phyloP scores from a whole-genome alignment of 768 basidiomycete genomes.

The Trametes cingulata region DNA sequence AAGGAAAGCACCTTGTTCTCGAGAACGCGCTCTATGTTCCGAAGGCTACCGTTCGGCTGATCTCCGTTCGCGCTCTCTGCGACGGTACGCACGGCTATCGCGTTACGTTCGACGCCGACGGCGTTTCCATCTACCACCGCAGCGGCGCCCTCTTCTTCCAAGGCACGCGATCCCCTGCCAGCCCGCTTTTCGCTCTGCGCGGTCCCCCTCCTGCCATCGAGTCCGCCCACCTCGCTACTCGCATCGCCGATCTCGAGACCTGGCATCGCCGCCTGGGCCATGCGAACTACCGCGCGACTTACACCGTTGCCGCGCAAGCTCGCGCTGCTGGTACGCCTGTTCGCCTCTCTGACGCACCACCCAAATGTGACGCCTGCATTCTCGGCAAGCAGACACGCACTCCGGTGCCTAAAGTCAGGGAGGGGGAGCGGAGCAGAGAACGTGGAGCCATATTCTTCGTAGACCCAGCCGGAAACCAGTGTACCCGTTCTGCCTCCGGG shows the following conservation, averaged over 20 bases:
- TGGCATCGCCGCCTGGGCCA: conserved; percentile 33
- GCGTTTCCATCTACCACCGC: not conserved
- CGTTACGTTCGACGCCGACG: not conserved
- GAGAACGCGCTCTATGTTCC: conserved; percentile 26
- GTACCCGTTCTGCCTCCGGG: not conserved
- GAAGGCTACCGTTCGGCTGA: conserved; percentile 5
- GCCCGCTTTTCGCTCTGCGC: conserved; percentile 1
- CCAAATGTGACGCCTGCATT: conserved; percentile 36
- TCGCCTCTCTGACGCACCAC: conserved; percentile 23
- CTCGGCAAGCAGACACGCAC: conserved; percentile 40
- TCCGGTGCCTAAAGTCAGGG: conserved; percentile 34
- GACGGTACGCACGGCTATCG: not conserved
- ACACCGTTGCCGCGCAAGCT: conserved; percentile 13
- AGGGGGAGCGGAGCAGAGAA: conserved; percentile 18
- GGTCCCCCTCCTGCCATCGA: not conserved
- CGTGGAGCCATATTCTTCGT: conserved; percentile 34
- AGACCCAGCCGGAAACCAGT: conserved; percentile 28
- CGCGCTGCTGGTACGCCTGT: conserved; percentile 28
- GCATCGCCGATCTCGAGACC: conserved; percentile 12
- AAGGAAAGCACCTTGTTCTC: conserved; percentile 9
- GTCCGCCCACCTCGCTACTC: conserved; percentile 1
- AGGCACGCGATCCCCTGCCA: not conserved
- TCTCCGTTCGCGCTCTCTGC: conserved; percentile 15
- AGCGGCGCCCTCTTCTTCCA: not conserved
- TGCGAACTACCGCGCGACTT: conserved; percentile 22